Base-by-base conservation (phyloP, 2,329 filamentous ascomycete species). In the Curvularia eragrostidis region DNA sequence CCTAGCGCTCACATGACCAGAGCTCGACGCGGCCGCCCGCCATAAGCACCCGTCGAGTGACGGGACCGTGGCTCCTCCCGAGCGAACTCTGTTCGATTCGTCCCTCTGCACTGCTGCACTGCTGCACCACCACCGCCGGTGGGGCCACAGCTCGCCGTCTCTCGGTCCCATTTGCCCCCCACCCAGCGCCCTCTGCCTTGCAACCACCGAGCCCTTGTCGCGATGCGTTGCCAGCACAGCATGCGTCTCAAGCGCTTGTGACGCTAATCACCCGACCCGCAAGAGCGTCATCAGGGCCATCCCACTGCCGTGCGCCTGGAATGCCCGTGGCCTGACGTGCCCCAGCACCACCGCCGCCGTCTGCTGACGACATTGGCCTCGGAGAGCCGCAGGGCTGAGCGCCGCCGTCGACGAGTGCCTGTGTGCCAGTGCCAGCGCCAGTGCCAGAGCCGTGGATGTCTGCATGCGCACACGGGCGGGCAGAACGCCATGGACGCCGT, bases 161-260 rank as follows among this genome's bases (percentile, higher is more conserved):
- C 32, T 36, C 15, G 32, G 13, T 36, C 32, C 32, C n/a, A 36
- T 36, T 36, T n/a, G 32, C 4, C 32, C 32, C 32, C 15, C 13
- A 3, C 10, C 30, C 9, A 3, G 13, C 24, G 3, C 24, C 24
- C 24, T 26, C 24, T 26, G 24, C n/a, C 24, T 26, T 36, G 42
- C 34, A 26, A 13, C n/a, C 23, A 12, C 7, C 39, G 5, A 5
- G 39, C 54, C 54, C 21, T 41, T 53, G 54, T 58, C 57, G 57
- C 58, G 67, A 66, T 71, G 72, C 73, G 70, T 64, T 74, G 73
- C 73, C 73, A 75, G 68, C 73, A 58, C 65, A 74, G 71, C 72
- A 68, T 75, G 72, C 72, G 69, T 65, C 53, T 54, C 58, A 59
- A 66, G 68, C 69, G 68, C 67, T 69, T 67, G 68, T 64, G 65